Percentiles rank a stretch among this genome's conserved stretches.
Conservation (phyloP, 2,329 filamentous ascomycete genomes). For the Chaetomium strumarium region DNA sequence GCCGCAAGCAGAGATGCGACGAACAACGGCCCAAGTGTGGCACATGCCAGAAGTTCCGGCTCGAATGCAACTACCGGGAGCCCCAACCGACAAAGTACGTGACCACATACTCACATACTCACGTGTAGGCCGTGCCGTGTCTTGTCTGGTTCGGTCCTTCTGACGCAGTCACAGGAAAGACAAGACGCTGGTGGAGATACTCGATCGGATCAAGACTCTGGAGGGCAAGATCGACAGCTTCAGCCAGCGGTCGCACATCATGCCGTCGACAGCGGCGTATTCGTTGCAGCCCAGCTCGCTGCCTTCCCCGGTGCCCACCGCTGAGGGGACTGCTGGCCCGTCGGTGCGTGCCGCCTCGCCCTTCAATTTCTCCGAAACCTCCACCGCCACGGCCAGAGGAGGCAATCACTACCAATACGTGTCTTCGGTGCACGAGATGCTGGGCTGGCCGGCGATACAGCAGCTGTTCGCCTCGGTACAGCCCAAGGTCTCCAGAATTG, state of each 20-base stretch:
- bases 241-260: constrained; percentile 20
- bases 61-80: constrained; percentile 55
- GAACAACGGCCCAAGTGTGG: constrained; percentile 56
- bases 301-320: background rate
- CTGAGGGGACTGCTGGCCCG: constrained; percentile 1
- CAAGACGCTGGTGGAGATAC: constrained; percentile 55
- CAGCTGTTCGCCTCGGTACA: constrained; percentile 33
- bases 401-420: constrained; percentile 31
- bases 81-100: constrained; percentile 57
- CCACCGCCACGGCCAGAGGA: constrained; percentile 17
- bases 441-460: constrained; percentile 44
- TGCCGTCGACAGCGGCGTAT: background rate
- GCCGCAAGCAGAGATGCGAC: constrained; percentile 59
- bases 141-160: background rate
- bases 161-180: constrained; percentile 46
- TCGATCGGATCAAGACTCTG: constrained; percentile 49
- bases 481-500: constrained; percentile 29
- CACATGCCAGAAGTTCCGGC: constrained; percentile 50
- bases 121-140: background rate
- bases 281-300: background rate
- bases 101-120: background rate
- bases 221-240: constrained; percentile 50
- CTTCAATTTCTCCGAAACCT: constrained; percentile 19
- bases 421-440: constrained; percentile 44
- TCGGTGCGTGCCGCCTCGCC: constrained; percentile 1